Evolutionary conservation across 495 filamentous ascomycete species (phyloP).

Genomic region (Hypomontagnella monticulosa): DNA sequence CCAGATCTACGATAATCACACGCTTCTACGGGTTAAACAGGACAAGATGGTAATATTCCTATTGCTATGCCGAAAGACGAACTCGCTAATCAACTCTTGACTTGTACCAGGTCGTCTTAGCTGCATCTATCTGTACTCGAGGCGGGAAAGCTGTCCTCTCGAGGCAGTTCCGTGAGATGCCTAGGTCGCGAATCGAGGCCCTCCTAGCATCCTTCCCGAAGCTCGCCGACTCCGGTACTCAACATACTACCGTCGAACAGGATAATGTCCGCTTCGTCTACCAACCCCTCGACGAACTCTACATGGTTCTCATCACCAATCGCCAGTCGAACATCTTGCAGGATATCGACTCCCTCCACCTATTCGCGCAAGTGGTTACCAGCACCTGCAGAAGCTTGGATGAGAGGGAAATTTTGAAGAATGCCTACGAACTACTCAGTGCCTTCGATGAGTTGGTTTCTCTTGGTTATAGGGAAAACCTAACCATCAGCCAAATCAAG

Average conservation of each 20-base stretch:
- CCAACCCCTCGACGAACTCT: conserved; percentile 97
- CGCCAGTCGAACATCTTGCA: conserved; percentile 98
- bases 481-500: conserved; percentile 94
- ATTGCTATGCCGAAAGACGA: conserved; percentile 25
- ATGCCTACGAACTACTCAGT: conserved; percentile 93
- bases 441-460: conserved; percentile 98
- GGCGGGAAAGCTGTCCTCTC: conserved; percentile 97
- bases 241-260: conserved; percentile 97
- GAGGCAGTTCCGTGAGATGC: conserved; percentile 95
- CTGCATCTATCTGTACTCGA: conserved; percentile 97
- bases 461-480: conserved; percentile 92
- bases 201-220: conserved; percentile 97
- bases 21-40: not conserved
- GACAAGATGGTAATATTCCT: conserved; percentile 43
- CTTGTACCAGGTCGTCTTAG: conserved; percentile 84
- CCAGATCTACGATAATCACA: not conserved
- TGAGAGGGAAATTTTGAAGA: conserved; percentile 90
- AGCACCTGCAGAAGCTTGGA: conserved; percentile 96
- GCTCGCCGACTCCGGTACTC: conserved; percentile 90
- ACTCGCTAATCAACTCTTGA: conserved; percentile 28
- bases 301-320: conserved; percentile 99
- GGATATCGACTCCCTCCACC: conserved; percentile 96
- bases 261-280: conserved; percentile 99
- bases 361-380: conserved; percentile 95
- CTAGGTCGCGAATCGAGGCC: conserved; percentile 93